Evolutionary conservation across 2,329 filamentous ascomycete species (phyloP).

Genomic region (Davidsoniella neocaledoniae): DNA sequence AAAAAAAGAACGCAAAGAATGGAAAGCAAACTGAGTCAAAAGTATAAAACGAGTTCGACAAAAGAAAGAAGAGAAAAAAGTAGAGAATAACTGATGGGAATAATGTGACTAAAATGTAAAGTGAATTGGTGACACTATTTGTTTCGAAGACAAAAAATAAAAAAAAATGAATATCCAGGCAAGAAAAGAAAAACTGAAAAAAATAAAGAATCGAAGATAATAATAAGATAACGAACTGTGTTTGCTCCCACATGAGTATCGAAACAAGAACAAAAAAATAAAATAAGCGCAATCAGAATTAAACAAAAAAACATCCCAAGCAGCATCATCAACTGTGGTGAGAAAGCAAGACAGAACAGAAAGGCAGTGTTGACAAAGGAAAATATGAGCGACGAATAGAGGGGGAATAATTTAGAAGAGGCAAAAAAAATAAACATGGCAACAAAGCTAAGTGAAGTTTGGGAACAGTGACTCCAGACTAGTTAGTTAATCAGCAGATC

Average conservation of each 20-base stretch:
- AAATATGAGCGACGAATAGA: neutral
- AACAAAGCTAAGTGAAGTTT: neutral
- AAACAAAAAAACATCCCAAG: neutral
- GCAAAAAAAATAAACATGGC: slow-evolving; percentile 7
- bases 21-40: slow-evolving; percentile 3
- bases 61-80: neutral
- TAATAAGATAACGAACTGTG: neutral
- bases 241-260: too few relatives aligned
- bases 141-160: neutral
- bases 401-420: neutral
- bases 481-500: neutral
- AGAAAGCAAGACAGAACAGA: slow-evolving; percentile 12
- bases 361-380: neutral
- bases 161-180: neutral
- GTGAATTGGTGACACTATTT: neutral
- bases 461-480: too few relatives aligned
- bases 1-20: neutral
- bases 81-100: slow-evolving; percentile 2
- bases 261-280: neutral
- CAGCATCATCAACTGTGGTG: too few relatives aligned
- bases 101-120: neutral
- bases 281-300: neutral
- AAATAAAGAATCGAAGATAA: neutral
- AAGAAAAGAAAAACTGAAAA: neutral
- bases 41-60: neutral